Conservation (phyloP, 495 filamentous ascomycete species). For the Staphylotrichum longicolle region DNA sequence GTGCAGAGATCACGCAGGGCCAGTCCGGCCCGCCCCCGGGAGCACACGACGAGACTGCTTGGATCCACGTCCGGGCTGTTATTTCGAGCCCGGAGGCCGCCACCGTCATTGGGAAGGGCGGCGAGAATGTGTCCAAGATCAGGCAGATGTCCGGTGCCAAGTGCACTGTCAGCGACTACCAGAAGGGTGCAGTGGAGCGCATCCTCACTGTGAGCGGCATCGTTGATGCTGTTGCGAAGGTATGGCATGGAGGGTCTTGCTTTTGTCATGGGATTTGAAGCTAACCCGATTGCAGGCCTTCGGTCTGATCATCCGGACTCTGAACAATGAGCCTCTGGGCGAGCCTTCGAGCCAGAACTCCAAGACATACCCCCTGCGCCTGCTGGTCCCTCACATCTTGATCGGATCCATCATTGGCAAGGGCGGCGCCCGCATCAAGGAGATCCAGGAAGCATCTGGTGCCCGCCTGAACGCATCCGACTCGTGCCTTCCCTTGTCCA, state of each 20-base stretch:
- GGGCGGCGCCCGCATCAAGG: constrained; percentile 88
- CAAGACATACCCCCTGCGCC: constrained; percentile 94
- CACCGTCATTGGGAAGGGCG: constrained; percentile 96
- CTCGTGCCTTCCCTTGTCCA: constrained; percentile 86
- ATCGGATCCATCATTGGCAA: constrained; percentile 99
- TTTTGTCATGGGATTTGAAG: not conserved
- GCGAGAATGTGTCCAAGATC: constrained; percentile 96
- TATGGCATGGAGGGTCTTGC: constrained; percentile 37
- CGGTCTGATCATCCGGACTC: constrained; percentile 92
- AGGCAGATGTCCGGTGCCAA: constrained; percentile 88
- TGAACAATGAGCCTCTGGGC: constrained; percentile 92
- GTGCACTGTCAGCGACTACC: constrained; percentile 97
- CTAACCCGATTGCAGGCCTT: constrained; percentile 67
- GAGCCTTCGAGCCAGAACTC: constrained; percentile 84
- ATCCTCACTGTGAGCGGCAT: constrained; percentile 94
- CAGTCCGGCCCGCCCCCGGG: constrained; percentile 33
- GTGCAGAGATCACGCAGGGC: constrained; percentile 42
- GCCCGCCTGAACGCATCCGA: constrained; percentile 96
- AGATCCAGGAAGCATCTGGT: constrained; percentile 97
- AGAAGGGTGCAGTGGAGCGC: constrained; percentile 92
- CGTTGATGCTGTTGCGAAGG: constrained; percentile 96
- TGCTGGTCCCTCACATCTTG: constrained; percentile 93
- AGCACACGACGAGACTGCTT: constrained; percentile 78
- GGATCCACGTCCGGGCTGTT: constrained; percentile 94
- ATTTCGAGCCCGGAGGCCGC: constrained; percentile 97